Percentiles rank a stretch among this genome's conserved stretches.
Evolutionary conservation across 352 stramenopile species (phyloP).

Genomic region (Pythium myriotylum): DNA sequence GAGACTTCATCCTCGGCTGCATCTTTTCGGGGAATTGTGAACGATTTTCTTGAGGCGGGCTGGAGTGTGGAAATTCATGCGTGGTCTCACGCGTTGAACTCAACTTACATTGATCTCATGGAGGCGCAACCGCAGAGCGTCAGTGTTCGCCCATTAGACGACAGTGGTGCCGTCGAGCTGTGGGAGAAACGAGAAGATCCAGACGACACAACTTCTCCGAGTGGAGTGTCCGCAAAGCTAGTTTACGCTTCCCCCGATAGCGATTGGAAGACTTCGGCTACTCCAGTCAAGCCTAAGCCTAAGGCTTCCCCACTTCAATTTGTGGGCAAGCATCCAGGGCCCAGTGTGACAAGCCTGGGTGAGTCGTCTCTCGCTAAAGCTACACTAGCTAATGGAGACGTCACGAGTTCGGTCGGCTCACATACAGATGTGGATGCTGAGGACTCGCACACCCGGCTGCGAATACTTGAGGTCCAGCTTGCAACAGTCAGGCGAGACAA

Average conservation of each 20-base stretch:
- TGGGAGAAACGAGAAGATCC: conserved; percentile 2
- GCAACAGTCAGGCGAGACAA: conserved; percentile 4
- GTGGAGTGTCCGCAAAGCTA: conserved; percentile 5
- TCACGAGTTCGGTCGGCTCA: not conserved
- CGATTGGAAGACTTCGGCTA: not conserved
- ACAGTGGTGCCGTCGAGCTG: not conserved
- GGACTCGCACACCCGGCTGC: not conserved
- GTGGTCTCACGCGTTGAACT: conserved; percentile 7
- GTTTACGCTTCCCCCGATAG: conserved; percentile 5
- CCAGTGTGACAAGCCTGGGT: too few species aligned
- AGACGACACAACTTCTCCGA: not conserved
- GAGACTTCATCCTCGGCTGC: not conserved
- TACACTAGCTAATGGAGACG: too few species aligned
- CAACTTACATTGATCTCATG: conserved; percentile 16
- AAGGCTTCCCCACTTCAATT: not conserved
- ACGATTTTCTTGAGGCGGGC: conserved; percentile 5
- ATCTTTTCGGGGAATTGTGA: conserved; percentile 8
- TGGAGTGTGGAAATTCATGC: conserved; percentile 15
- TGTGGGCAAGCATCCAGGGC: too few species aligned
- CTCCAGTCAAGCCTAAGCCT: not conserved
- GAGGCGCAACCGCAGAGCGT: conserved; percentile 3
- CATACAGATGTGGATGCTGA: not conserved
- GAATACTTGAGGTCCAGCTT: not conserved
- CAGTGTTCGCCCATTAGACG: conserved; percentile 2
- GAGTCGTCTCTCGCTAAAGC: too few species aligned